Base-by-base conservation (phyloP, 352 stramenopile genomes). In the Pythium aquatile region DNA sequence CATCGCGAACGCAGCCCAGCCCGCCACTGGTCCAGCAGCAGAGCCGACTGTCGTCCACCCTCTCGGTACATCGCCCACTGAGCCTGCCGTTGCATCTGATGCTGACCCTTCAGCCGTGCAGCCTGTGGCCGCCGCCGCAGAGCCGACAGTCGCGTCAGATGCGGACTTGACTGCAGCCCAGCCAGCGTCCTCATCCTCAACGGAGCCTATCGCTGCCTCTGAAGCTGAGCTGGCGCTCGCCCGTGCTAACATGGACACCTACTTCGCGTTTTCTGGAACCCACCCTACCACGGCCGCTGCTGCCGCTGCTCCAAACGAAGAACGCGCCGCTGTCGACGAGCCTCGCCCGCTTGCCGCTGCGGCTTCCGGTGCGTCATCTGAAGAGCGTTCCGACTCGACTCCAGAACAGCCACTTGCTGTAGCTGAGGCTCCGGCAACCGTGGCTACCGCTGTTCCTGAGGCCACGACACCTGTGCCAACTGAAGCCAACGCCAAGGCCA, bases 291-390 rank as follows among this genome's bases (percentile, higher is more conserved):
- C 35, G 20, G 54, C 32, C 17, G 54, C 54, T 2, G 54, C 54
- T 2, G 17, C 33, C 9, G 33, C 32, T n/a, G 32, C 58, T 5
- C 46, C 58, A 30, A 55, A 11, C 10, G 58, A 64, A 39, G 58
- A 24, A 44, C 29, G 44, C 24, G 11, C 58, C 46, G 30, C 44
- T 4, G 42, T 42, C 17, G 58, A 64, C 14, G 44, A 59, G 20
- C 24, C 37, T 1, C 55, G 40, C 26, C 55, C 57, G 14, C 8
- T 63, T 24, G 57, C 57, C 5, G 46, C 33, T 11, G 46, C 32
- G 2, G 57, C 57, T 20, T 26, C 32, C 4, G 46, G 30, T 10
- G 57, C 57, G 1, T 46, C 57, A 10, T 17, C 13, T 37, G 57
- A 63, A 46, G 47, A 39, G 3, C 57, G 57, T 32, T 35, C 26